Evolutionary conservation across 108 stramenopile genomes (phyloP).

Genomic region (Skeletonema marinoi): DNA sequence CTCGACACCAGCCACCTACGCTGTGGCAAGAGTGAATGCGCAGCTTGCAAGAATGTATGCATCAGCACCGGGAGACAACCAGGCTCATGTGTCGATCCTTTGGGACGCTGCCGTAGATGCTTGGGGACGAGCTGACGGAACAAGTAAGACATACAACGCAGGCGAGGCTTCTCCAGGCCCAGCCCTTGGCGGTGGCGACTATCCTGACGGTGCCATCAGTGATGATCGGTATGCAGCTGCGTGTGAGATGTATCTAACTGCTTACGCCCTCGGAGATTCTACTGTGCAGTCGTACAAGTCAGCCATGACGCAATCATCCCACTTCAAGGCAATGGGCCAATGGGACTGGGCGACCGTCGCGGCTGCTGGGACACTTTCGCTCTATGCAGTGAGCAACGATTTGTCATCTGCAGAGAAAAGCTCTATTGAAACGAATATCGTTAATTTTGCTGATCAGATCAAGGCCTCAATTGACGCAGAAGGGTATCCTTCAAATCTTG

Average conservation of each 20-base stretch:
- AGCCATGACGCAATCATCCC: slow-evolving; percentile 15
- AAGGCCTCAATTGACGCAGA: slow-evolving; percentile 11
- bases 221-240: slow-evolving; percentile 36
- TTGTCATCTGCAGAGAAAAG: slow-evolving; percentile 13
- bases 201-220: slow-evolving; percentile 15
- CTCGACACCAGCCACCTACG: slow-evolving; percentile 33
- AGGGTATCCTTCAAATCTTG: slow-evolving; percentile 22
- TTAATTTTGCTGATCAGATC: slow-evolving; percentile 25
- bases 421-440: slow-evolving; percentile 22
- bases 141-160: slow-evolving; percentile 25
- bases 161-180: slow-evolving; percentile 30
- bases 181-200: slow-evolving; percentile 27
- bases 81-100: neutral
- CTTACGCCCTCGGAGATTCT: slow-evolving; percentile 22
- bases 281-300: slow-evolving; percentile 1
- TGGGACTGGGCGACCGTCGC: slow-evolving; percentile 34
- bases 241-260: slow-evolving; percentile 35
- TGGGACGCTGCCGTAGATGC: slow-evolving; percentile 29
- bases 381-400: slow-evolving; percentile 30
- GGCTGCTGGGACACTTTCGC: slow-evolving; percentile 31
- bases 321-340: slow-evolving; percentile 17
- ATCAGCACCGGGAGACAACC: slow-evolving; percentile 6
- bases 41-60: slow-evolving; percentile 33
- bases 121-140: slow-evolving; percentile 26
- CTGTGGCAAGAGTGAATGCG: slow-evolving; percentile 34